Evolutionary conservation across 208 protist species (phyloP).

Genomic region (Trypanosoma avium): DNA sequence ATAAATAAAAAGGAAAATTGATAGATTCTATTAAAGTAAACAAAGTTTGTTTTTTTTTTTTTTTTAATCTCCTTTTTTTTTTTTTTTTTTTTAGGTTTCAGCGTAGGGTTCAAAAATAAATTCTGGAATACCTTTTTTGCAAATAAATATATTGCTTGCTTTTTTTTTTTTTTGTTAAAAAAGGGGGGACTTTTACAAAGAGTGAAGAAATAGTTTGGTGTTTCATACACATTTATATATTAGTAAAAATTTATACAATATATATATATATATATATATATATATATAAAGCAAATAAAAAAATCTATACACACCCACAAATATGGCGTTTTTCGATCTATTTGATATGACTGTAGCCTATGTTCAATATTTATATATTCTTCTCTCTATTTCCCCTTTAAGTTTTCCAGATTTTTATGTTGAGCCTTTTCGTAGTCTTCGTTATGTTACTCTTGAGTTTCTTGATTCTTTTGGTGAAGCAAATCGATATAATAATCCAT

Average conservation of each 20-base stretch:
- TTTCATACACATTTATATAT: constrained; percentile 12
- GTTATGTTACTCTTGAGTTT: constrained; percentile 38
- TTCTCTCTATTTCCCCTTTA: constrained; percentile 44
- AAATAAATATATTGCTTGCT: too few relatives aligned
- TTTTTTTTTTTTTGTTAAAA: too few relatives aligned
- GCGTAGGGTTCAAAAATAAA: too few relatives aligned
- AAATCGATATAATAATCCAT: constrained; percentile 40
- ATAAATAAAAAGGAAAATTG: too few relatives aligned
- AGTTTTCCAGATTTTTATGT: constrained; percentile 49
- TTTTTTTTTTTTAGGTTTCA: too few relatives aligned
- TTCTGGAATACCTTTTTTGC: too few relatives aligned
- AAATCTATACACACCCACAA: neutral
- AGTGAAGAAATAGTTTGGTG: constrained; percentile 1
- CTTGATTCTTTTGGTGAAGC: constrained; percentile 13
- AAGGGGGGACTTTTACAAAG: neutral
- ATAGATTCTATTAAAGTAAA: too few relatives aligned
- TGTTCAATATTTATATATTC: constrained; percentile 68
- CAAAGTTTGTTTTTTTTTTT: too few relatives aligned
- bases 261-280: neutral
- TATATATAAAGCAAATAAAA: neutral
- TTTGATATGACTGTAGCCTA: constrained; percentile 70
- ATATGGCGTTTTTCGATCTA: constrained; percentile 55
- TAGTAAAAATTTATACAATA: neutral
- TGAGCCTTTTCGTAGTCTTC: constrained; percentile 30
- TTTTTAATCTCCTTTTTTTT: too few relatives aligned